phyloP scores from a whole-genome alignment of 805 yeast species.

The Monosporozyma yasuniensis region DNA sequence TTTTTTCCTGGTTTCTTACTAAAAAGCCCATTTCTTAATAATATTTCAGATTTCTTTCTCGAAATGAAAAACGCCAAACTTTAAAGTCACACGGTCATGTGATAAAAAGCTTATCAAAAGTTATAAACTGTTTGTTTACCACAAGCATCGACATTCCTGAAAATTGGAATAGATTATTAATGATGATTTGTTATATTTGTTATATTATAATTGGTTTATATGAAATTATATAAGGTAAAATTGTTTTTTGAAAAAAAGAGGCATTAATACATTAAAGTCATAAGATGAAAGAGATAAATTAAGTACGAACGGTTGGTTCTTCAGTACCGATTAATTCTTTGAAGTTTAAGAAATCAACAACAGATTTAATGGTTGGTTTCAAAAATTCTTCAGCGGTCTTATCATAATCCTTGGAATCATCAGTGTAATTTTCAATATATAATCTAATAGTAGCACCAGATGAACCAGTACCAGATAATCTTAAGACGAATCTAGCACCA shows the following conservation, averaged over 20 bases:
- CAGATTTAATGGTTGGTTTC: slow-evolving; percentile 48
- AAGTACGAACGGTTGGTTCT: slow-evolving; percentile 85
- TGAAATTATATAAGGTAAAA: not conserved
- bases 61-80: too few relatives aligned
- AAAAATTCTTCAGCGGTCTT: slow-evolving; percentile 60
- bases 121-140: too few relatives aligned
- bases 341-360: slow-evolving; percentile 62
- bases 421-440: slow-evolving; percentile 76
- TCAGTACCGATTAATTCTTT: slow-evolving; percentile 68
- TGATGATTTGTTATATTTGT: too few relatives aligned
- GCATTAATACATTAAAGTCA: not conserved
- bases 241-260: not conserved
- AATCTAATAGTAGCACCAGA: slow-evolving; percentile 95
- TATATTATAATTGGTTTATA: not conserved
- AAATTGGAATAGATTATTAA: too few relatives aligned
- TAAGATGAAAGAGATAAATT: slow-evolving; percentile 4
- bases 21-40: too few relatives aligned
- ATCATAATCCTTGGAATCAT: slow-evolving; percentile 42
- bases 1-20: too few relatives aligned
- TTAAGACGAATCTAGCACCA: slow-evolving; percentile 78
- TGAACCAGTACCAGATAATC: slow-evolving; percentile 95
- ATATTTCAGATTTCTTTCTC: too few relatives aligned
- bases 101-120: too few relatives aligned
- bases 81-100: too few relatives aligned
- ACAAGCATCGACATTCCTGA: too few relatives aligned